Percentiles rank a stretch among this genome's conserved stretches.
Evolutionary conservation across 495 filamentous ascomycete genomes (phyloP).

Genomic region (Neurospora cerealis): DNA sequence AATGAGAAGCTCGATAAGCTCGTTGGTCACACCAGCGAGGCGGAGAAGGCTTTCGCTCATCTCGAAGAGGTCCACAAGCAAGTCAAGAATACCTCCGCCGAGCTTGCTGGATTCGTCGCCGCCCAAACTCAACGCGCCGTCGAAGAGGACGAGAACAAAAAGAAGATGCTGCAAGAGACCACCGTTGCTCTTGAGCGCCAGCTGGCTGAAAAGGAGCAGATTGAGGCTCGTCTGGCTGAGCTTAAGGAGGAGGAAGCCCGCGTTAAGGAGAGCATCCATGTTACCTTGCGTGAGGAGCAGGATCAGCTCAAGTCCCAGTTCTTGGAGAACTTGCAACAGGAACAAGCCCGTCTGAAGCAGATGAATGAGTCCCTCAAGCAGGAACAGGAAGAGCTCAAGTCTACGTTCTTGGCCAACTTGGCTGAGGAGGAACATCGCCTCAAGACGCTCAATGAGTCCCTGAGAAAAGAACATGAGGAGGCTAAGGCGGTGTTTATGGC

Average conservation of each 20-base stretch:
- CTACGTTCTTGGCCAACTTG: slow-evolving; percentile 4
- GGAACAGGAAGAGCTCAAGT: slow-evolving; percentile 8
- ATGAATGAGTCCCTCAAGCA: slow-evolving; percentile 1
- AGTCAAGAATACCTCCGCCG: slow-evolving; percentile 74
- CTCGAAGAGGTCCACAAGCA: slow-evolving; percentile 78
- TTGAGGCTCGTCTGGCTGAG: slow-evolving; percentile 61
- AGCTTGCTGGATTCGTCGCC: slow-evolving; percentile 77
- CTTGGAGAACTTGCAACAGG: slow-evolving; percentile 13
- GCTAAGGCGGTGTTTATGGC: slow-evolving; percentile 12
- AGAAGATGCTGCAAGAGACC: slow-evolving; percentile 72
- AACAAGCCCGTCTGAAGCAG: slow-evolving; percentile 18
- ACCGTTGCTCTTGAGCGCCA: slow-evolving; percentile 70
- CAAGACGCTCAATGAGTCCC: slow-evolving; percentile 1
- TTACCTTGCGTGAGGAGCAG: slow-evolving; percentile 46
- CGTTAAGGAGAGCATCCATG: slow-evolving; percentile 26
- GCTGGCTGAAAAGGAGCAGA: slow-evolving; percentile 64
- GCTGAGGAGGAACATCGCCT: slow-evolving; percentile 8
- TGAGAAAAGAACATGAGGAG: slow-evolving; percentile 6
- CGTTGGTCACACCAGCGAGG: slow-evolving; percentile 55
- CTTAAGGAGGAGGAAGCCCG: slow-evolving; percentile 33
- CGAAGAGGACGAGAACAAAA: slow-evolving; percentile 69
- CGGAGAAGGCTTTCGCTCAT: slow-evolving; percentile 41
- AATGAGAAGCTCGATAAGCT: slow-evolving; percentile 83
- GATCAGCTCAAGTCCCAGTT: slow-evolving; percentile 18
- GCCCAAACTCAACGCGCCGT: slow-evolving; percentile 68